Evolutionary conservation across 108 stramenopile genomes (phyloP).

Genomic region (Nitzschia palea): DNA sequence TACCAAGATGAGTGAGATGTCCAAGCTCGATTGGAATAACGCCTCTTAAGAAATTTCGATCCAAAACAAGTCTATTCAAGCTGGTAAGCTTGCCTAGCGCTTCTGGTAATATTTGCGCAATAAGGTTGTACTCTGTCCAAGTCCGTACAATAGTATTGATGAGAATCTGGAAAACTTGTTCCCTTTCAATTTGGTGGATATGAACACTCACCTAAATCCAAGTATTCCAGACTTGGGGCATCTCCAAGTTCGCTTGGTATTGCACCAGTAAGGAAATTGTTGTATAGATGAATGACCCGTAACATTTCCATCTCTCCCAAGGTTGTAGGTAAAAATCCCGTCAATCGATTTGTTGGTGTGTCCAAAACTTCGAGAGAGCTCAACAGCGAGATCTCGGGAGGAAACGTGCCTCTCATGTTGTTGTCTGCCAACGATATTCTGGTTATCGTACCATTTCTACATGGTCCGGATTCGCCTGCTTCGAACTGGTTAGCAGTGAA

Average conservation of each 20-base stretch:
- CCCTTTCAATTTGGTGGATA: neutral
- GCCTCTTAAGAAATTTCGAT: slow-evolving; percentile 10
- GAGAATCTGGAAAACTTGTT: too few relatives aligned
- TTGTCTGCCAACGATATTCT: slow-evolving; percentile 11
- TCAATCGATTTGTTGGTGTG: slow-evolving; percentile 34
- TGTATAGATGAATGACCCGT: slow-evolving; percentile 8
- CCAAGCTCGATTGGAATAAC: slow-evolving; percentile 35
- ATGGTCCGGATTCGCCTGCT: neutral
- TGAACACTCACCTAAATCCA: slow-evolving; percentile 10
- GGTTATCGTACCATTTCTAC: slow-evolving; percentile 2
- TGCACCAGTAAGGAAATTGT: slow-evolving; percentile 14
- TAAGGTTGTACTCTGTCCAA: slow-evolving; percentile 8
- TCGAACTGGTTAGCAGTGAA: neutral
- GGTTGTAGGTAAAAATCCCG: slow-evolving; percentile 39
- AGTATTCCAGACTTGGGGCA: slow-evolving; percentile 6
- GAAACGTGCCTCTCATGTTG: slow-evolving; percentile 22
- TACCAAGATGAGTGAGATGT: slow-evolving; percentile 1
- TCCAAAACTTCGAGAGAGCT: slow-evolving; percentile 17
- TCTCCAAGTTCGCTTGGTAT: slow-evolving; percentile 20
- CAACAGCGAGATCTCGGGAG: slow-evolving; percentile 17
- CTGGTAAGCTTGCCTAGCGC: slow-evolving; percentile 48
- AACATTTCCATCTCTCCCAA: slow-evolving; percentile 34
- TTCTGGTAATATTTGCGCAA: slow-evolving; percentile 5
- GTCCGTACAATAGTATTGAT: too few relatives aligned
- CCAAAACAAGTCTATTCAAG: slow-evolving; percentile 38